phyloP scores from a whole-genome alignment of 1,139 yeast species.

The Pichia kudriavzevii region DNA sequence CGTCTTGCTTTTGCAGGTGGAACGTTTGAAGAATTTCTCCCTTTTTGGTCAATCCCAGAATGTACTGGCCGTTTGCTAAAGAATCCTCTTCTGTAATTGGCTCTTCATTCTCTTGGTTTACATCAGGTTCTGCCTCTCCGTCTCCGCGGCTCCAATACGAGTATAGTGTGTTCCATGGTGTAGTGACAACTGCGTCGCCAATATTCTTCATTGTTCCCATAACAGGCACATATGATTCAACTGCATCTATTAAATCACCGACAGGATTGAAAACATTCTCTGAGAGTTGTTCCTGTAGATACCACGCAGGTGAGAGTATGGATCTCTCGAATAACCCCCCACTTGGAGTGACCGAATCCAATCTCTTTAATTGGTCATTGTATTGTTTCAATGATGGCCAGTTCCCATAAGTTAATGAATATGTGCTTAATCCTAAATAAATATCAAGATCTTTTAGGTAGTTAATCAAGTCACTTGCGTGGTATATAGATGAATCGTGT shows the following conservation, averaged over 20 bases:
- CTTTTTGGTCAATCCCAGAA: slow-evolving; percentile 20
- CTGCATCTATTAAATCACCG: slow-evolving; percentile 18
- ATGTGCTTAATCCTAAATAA: slow-evolving; percentile 24
- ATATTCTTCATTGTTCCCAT: slow-evolving; percentile 2
- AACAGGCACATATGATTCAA: slow-evolving; percentile 19
- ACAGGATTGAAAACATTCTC: slow-evolving; percentile 26
- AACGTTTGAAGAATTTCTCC: no score
- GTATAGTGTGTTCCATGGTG: slow-evolving; percentile 8
- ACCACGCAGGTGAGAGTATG: slow-evolving; percentile 22
- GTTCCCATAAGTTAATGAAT: slow-evolving; percentile 20
- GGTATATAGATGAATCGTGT: no score
- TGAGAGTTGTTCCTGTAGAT: slow-evolving; percentile 21
- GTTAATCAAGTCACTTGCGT: slow-evolving; percentile 14
- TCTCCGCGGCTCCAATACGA: slow-evolving; percentile 5
- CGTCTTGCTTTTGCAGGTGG: no score
- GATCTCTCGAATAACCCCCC: slow-evolving; percentile 23
- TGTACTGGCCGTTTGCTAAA: not conserved
- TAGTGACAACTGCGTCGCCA: slow-evolving; percentile 3
- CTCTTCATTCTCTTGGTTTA: not conserved
- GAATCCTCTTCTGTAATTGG: not conserved
- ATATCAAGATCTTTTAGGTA: slow-evolving; percentile 25
- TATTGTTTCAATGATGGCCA: slow-evolving; percentile 22
- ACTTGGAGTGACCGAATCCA: slow-evolving; percentile 16
- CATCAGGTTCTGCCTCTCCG: no score
- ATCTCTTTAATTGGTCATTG: slow-evolving; percentile 14